Evolutionary conservation across 1,284 basidiomycete species (phyloP).

Genomic region (Heliocybe sulcata): DNA sequence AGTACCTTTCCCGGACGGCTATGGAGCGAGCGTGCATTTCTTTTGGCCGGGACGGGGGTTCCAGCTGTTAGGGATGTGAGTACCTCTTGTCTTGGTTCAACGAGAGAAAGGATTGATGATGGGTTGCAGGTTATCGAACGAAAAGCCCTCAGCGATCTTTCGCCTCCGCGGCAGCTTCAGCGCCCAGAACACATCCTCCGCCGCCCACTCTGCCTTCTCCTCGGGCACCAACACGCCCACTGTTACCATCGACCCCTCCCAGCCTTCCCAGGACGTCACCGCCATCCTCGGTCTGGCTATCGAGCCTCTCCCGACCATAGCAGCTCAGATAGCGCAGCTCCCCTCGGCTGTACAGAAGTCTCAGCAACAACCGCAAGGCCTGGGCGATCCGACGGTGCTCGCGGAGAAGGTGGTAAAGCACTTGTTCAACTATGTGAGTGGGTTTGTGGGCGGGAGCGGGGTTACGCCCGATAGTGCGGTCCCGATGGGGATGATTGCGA

Average conservation of each 20-base stretch:
- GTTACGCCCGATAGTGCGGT: constrained; percentile 58
- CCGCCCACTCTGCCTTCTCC: constrained; percentile 46
- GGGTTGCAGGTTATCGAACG: too few relatives aligned
- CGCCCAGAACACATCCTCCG: constrained; percentile 34
- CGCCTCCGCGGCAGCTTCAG: constrained; percentile 67
- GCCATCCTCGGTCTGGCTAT: constrained; percentile 69
- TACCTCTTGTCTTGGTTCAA: too few relatives aligned
- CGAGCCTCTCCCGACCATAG: constrained; percentile 57
- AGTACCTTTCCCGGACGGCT: constrained; percentile 89
- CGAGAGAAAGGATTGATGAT: neutral
- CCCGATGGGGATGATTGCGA: constrained; percentile 69
- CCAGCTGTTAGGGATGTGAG: constrained; percentile 88
- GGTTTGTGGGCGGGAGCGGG: constrained; percentile 52
- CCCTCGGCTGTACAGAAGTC: constrained; percentile 25
- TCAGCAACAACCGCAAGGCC: constrained; percentile 10
- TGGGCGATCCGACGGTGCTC: constrained; percentile 29
- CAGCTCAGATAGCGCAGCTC: constrained; percentile 43
- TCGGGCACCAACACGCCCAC: constrained; percentile 27
- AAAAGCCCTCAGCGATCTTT: constrained; percentile 88
- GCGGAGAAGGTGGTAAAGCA: constrained; percentile 70
- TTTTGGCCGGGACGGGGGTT: constrained; percentile 85
- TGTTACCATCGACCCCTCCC: constrained; percentile 16
- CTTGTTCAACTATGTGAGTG: constrained; percentile 79
- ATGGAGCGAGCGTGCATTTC: constrained; percentile 86
- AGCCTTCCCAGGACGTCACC: constrained; percentile 43